Evolutionary conservation across 2,329 filamentous ascomycete genomes (phyloP).

Genomic region (Mollisia scopiformis): DNA sequence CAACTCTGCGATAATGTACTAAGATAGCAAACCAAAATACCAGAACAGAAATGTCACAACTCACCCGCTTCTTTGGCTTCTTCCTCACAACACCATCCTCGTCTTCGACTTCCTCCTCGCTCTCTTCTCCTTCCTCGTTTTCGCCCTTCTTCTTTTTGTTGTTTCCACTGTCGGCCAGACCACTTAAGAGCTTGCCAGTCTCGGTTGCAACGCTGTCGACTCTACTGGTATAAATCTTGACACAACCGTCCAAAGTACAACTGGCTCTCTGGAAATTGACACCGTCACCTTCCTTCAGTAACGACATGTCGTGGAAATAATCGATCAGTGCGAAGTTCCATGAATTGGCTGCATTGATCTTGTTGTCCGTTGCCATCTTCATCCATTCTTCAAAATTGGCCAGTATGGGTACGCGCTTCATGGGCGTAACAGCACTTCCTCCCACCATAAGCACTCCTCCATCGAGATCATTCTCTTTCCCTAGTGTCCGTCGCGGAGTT

Average conservation of each 20-base stretch:
- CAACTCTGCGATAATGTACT: background rate
- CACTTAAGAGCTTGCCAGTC: slow-evolving; percentile 92
- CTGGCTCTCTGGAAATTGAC: slow-evolving; percentile 99
- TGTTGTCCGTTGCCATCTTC: slow-evolving; percentile 99
- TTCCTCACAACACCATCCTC: slow-evolving; percentile 54
- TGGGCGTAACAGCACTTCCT: slow-evolving; percentile 82
- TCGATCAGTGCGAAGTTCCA: slow-evolving; percentile 99
- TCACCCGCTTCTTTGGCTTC: slow-evolving; percentile 76
- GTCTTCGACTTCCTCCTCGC: slow-evolving; percentile 66
- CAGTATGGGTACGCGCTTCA: slow-evolving; percentile 93
- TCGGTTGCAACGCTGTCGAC: slow-evolving; percentile 98
- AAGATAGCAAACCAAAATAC: background rate
- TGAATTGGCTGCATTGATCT: slow-evolving; percentile 96
- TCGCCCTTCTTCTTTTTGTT: slow-evolving; percentile 74
- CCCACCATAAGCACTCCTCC: slow-evolving; percentile 68
- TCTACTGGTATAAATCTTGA: slow-evolving; percentile 98
- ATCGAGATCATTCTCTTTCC: slow-evolving; percentile 48
- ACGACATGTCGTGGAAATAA: slow-evolving; percentile 99
- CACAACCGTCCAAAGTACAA: slow-evolving; percentile 95
- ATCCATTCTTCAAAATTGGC: slow-evolving; percentile 99
- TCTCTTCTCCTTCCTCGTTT: slow-evolving; percentile 68
- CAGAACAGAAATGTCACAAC: slow-evolving; percentile 19
- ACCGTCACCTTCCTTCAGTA: slow-evolving; percentile 92
- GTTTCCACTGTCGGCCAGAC: slow-evolving; percentile 81
- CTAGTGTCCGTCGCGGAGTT: slow-evolving; percentile 49